These are phyloP conservation scores for Sutorius eximius DNA, from an alignment of 1,284 basidiomycete genomes.

Conservation along the genomic window DNA sequence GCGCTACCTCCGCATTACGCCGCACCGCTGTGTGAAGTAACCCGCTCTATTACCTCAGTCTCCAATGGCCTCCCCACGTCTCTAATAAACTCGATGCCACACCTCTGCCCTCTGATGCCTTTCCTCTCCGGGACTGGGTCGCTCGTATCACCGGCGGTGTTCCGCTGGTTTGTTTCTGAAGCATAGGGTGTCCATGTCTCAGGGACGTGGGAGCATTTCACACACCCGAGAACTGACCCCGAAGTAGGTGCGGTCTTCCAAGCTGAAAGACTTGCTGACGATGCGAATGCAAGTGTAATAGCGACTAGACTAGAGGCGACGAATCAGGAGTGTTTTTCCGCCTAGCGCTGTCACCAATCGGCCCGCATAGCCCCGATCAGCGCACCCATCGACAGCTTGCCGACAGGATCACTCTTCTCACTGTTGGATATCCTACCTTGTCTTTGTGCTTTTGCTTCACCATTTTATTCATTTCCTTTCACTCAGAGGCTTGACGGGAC, in stretches of 20 bases:
- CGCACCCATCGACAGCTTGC: background rate
- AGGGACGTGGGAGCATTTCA: background rate
- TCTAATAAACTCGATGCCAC: background rate
- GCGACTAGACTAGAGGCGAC: background rate
- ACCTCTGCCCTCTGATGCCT: background rate
- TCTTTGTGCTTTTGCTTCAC: background rate
- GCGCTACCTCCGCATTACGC: conserved; percentile 4
- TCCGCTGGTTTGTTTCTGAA: no score
- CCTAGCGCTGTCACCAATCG: background rate
- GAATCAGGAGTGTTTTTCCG: background rate
- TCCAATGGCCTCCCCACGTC: background rate
- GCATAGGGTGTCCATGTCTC: background rate
- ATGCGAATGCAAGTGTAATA: background rate
- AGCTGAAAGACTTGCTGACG: background rate
- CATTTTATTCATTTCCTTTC: background rate
- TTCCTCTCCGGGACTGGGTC: background rate
- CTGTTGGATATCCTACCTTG: background rate
- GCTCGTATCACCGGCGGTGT: background rate
- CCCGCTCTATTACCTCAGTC: conserved; percentile 9
- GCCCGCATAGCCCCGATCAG: background rate
- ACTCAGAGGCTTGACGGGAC: background rate
- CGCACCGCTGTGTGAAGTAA: conserved; percentile 4
- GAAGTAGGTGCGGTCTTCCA: background rate
- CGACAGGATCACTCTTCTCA: background rate
- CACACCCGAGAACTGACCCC: background rate